Base-by-base conservation (phyloP, 805 yeast species). In the Candida fluviatilis region DNA sequence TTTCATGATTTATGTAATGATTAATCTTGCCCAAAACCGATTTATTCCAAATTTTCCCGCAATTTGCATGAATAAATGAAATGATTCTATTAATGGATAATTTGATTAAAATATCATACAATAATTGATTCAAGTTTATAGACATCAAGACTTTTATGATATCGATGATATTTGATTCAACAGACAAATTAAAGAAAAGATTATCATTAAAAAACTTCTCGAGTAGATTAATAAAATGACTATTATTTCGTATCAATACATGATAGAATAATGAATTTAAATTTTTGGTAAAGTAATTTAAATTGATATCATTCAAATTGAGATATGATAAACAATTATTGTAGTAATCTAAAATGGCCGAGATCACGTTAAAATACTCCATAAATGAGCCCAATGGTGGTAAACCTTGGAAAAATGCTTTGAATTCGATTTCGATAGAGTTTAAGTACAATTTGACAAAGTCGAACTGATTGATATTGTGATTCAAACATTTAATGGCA, bases 401-500 rank as follows among this genome's bases (percentile, higher is more conserved):
- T 14, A 33, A 21, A 17, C 26, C 12, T 16, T 6, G 27, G 33
- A 37, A 37, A 17, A 23, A 34, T 16, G 17, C n/a, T 38, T 38
- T 28, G 36, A 60, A 55, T 25, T 49, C 48, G 7, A 18, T 28
- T 12, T 50, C 50, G 10, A 68, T 54, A 2, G 71, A 58, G 44
- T 62, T 64, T 26, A 55, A 44, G 34, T 61, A 60, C 13, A 68
- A 49, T 18, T 49, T 52, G 12, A 61, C 54, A 35, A 68, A 66
- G 12, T 62, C 61, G 8, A 49, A 43, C 40, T 65, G 72, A 29
- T 51, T 53, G 4, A 28, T 8, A 3, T 58, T 62, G 38, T 62
- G 64, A 35, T 63, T 62, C 16, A 67, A 49, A 35, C 71, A 64
- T 33, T 61, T 47, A 10, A 66, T 62, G 3, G 72, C 72, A 1